Evolutionary conservation across 371 early-diverging fungal genomes (phyloP).

Genomic region (Smittium culicis): DNA sequence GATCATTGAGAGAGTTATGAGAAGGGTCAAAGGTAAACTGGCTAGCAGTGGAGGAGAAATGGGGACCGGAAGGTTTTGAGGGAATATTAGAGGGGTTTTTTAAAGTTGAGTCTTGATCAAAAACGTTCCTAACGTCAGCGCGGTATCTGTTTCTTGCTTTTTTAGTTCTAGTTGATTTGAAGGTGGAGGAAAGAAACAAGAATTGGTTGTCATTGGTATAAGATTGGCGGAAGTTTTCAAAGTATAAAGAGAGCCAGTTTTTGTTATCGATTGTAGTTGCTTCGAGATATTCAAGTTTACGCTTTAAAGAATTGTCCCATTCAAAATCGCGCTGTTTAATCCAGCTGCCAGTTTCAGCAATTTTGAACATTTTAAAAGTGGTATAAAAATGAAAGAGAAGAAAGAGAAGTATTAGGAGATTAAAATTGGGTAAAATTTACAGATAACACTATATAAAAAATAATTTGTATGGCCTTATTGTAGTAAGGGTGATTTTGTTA

Average conservation of each 20-base stretch:
- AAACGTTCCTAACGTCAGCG: conserved; percentile 1
- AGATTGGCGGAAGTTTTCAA: background rate
- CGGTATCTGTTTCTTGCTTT: background rate
- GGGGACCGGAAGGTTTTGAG: background rate
- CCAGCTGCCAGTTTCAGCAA: conserved; percentile 1
- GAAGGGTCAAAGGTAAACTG: too few relatives aligned
- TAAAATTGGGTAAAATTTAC: too few relatives aligned
- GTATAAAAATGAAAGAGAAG: background rate
- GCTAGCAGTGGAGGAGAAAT: background rate
- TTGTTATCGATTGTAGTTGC: conserved; percentile 1
- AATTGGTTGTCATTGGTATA: background rate
- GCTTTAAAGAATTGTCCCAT: background rate
- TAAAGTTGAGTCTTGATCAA: background rate
- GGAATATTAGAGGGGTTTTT: background rate
- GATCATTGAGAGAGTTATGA: background rate
- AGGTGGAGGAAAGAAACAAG: background rate
- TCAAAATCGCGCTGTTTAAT: background rate
- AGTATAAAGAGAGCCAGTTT: background rate
- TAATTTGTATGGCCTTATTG: too few relatives aligned
- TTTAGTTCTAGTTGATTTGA: background rate
- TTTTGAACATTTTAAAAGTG: background rate
- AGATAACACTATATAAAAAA: too few relatives aligned
- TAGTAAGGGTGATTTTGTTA: too few relatives aligned
- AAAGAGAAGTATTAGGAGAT: too few relatives aligned
- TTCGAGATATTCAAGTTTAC: conserved; percentile 2